Conservation (phyloP, 106 monocot genomes). For the Allium sativum region DNA sequence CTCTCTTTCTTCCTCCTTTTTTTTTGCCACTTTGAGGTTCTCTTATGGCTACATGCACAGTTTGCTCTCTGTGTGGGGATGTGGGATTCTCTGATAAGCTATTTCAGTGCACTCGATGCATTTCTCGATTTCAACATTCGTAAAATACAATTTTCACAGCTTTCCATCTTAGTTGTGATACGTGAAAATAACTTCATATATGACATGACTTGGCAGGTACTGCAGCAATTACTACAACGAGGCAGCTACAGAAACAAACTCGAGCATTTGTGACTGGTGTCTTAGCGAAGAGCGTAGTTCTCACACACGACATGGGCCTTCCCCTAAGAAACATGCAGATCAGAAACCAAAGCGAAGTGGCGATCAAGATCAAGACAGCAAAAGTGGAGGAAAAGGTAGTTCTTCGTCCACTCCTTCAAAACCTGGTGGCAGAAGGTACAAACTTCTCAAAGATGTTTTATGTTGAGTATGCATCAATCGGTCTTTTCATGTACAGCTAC, state of each 20-base stretch:
- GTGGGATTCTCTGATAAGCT: slow-evolving; percentile 59
- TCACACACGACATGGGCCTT: not conserved
- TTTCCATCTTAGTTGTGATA: not conserved
- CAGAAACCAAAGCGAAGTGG: slow-evolving; percentile 5
- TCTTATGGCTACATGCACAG: slow-evolving; percentile 5
- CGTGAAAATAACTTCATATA: not conserved
- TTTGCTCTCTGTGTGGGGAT: slow-evolving; percentile 68
- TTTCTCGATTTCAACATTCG: slow-evolving; percentile 57
- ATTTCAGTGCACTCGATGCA: slow-evolving; percentile 50
- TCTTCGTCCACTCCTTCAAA: slow-evolving; percentile 12
- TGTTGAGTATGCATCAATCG: slow-evolving; percentile 13
- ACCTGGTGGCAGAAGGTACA: slow-evolving; percentile 34
- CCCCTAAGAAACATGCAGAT: not conserved
- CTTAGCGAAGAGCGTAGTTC: slow-evolving; percentile 19
- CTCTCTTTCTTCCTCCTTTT: not conserved
- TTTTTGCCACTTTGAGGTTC: slow-evolving; percentile 7
- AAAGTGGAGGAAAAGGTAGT: not conserved
- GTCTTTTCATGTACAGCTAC: too few species aligned
- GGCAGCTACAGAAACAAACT: not conserved
- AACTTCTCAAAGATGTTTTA: slow-evolving; percentile 51
- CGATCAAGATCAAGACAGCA: not conserved
- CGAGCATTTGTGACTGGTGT: slow-evolving; percentile 40
- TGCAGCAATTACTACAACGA: slow-evolving; percentile 46
- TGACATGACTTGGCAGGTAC: slow-evolving; percentile 19
- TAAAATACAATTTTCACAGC: slow-evolving; percentile 5